Conservation (phyloP, 768 basidiomycete species). For the Tremella yokohamensis region DNA sequence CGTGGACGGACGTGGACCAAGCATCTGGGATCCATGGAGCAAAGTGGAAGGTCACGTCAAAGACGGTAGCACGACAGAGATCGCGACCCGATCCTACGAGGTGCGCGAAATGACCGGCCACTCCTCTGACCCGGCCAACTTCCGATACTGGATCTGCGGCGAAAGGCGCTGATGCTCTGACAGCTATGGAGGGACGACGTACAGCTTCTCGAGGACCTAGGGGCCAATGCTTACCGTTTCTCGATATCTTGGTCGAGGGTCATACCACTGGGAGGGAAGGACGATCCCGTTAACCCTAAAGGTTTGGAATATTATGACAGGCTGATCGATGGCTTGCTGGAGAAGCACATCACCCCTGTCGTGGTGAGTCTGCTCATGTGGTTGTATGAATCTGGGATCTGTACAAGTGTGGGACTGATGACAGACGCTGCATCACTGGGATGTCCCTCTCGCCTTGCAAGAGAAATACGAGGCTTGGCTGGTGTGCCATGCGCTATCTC, state of each 20-base stretch:
- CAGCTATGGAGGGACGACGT: slow-evolving; percentile 66
- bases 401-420: neutral
- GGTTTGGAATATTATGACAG: slow-evolving; percentile 63
- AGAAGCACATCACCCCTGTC: slow-evolving; percentile 59
- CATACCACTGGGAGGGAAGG: slow-evolving; percentile 63
- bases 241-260: slow-evolving; percentile 69
- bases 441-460: slow-evolving; percentile 68
- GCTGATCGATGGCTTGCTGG: slow-evolving; percentile 64
- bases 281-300: slow-evolving; percentile 66
- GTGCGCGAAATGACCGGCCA: neutral
- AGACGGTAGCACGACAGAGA: neutral
- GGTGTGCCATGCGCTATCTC: neutral
- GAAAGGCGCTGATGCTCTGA: slow-evolving; percentile 51
- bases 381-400: slow-evolving; percentile 38
- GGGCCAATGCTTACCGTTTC: slow-evolving; percentile 68
- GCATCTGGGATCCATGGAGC: slow-evolving; percentile 16
- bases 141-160: neutral
- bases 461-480: slow-evolving; percentile 66
- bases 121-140: neutral
- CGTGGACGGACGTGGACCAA: slow-evolving; percentile 13
- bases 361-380: slow-evolving; percentile 53
- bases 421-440: slow-evolving; percentile 57
- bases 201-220: slow-evolving; percentile 60
- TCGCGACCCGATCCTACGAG: slow-evolving; percentile 1
- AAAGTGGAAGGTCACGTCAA: neutral